Percentiles rank a stretch among this genome's conserved stretches.
Conservation (phyloP, 2,329 filamentous ascomycete species). For the Ophiostoma piceae region DNA sequence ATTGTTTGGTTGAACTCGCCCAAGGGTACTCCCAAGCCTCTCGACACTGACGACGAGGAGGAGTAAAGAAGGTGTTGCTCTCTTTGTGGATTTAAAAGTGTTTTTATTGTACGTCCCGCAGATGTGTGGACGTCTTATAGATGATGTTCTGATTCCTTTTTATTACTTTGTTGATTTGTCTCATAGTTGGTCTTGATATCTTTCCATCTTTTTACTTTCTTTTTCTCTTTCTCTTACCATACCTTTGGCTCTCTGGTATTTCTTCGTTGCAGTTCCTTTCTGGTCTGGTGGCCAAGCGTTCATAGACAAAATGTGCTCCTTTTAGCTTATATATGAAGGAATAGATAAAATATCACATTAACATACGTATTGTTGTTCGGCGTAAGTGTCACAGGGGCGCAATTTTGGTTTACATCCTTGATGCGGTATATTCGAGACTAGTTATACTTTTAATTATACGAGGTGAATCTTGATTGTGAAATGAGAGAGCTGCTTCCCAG, state of each 20-base stretch:
- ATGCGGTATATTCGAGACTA: slow-evolving; percentile 14
- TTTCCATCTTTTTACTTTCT: not conserved
- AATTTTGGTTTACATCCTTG: not conserved
- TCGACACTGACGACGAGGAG: slow-evolving; percentile 69
- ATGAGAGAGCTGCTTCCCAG: not conserved
- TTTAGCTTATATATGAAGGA: not conserved
- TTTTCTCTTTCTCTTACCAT: not conserved
- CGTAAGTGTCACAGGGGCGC: not conserved
- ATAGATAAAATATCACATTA: not conserved
- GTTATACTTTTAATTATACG: slow-evolving; percentile 7
- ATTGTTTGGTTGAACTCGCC: slow-evolving; percentile 78
- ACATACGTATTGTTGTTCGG: no score
- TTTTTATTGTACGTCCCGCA: not conserved
- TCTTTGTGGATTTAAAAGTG: not conserved
- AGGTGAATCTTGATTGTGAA: not conserved
- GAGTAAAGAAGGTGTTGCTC: slow-evolving; percentile 4
- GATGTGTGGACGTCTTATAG: not conserved
- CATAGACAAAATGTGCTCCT: not conserved
- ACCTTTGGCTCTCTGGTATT: not conserved
- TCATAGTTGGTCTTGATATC: not conserved
- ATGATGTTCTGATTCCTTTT: not conserved
- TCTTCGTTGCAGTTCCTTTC: not conserved
- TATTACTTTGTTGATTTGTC: not conserved
- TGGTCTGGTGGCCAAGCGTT: not conserved
- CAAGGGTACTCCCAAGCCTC: slow-evolving; percentile 74